Conservation (phyloP, 108 stramenopile genomes). For the Craspedostauros australis region DNA sequence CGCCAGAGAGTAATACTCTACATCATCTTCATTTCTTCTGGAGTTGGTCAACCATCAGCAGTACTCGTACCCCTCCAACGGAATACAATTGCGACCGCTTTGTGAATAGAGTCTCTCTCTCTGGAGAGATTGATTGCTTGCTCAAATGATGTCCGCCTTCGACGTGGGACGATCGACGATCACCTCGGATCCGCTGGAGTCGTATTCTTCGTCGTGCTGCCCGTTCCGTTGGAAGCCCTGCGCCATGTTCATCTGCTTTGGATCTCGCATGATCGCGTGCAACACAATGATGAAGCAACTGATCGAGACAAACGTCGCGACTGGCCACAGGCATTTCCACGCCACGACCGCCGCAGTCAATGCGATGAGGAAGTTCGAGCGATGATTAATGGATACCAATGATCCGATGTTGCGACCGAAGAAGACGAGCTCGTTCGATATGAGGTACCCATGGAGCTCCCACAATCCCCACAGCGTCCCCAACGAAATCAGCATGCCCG, state of each 20-base stretch:
- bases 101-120: too few species aligned
- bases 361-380: slow-evolving; percentile 47
- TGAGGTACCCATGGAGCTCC: slow-evolving; percentile 52
- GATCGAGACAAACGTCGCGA: slow-evolving; percentile 44
- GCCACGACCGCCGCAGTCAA: slow-evolving; percentile 57
- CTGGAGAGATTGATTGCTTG: too few species aligned
- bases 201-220: slow-evolving; percentile 11
- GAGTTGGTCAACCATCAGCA: too few species aligned
- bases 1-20: too few species aligned
- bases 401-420: slow-evolving; percentile 58
- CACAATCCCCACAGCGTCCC: slow-evolving; percentile 57
- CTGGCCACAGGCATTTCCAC: slow-evolving; percentile 69
- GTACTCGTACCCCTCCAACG: too few species aligned
- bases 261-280: slow-evolving; percentile 80
- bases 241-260: slow-evolving; percentile 54
- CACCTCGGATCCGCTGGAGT: slow-evolving; percentile 19
- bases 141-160: too few species aligned
- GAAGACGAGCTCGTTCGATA: slow-evolving; percentile 63
- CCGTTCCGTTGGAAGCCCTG: neutral
- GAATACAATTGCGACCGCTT: too few species aligned
- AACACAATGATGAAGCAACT: slow-evolving; percentile 50
- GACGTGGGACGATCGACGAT: too few species aligned
- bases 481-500: slow-evolving; percentile 64
- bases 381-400: slow-evolving; percentile 49
- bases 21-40: too few species aligned